Evolutionary conservation across 2,329 filamentous ascomycete species (phyloP), one percentile per base, ranked within the genome.

Genomic region (Alternaria hordeiaustralica): DNA sequence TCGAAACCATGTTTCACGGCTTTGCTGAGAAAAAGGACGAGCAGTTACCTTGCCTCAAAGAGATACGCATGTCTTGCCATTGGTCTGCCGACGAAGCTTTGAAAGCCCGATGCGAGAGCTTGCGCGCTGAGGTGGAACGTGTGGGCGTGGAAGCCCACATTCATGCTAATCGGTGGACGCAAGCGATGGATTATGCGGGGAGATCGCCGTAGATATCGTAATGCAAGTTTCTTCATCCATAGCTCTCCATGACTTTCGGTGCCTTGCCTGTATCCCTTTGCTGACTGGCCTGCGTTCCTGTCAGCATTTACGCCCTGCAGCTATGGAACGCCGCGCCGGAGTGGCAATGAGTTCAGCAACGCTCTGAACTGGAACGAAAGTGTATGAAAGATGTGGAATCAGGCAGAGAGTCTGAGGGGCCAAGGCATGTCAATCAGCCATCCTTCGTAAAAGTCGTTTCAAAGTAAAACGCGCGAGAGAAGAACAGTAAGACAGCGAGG

Each of bases 1-100:
- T 66, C 47, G 63, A 66, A 60, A 55, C 63, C 56, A 63, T 66
- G 63, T 63, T 66, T 60, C 60, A 63, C 53, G 56, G 46, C 56
- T 66, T 66, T 63, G 60, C 60, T 25, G 63, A 63, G 30, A 41
- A 41, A 41, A 41, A 41, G n/a, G 36, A 41, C 36, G 36, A 10
- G 36, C 36, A 41, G n/a, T 41, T 41, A 3, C 36, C 36, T 41
- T 41, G 36, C n/a, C 36, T 41, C 36, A 18, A 18, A 10, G 36
- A 41, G 0, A 41, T 41, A 10, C 36, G 36, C n/a, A 41, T 41
- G 36, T 41, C 36, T 41, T 41, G 36, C 0, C 36, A 41, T 41
- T 41, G 36, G 36, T 41, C 36, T 41, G 36, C 36, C n/a, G 36
- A 41, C 36, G 36, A 41, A 18, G n/a, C 36, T 41, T 41, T 41